These are phyloP conservation scores for Gamsiella multidivaricata DNA, from an alignment of 192 early-diverging fungal genomes.

Conservation along the genomic window DNA sequence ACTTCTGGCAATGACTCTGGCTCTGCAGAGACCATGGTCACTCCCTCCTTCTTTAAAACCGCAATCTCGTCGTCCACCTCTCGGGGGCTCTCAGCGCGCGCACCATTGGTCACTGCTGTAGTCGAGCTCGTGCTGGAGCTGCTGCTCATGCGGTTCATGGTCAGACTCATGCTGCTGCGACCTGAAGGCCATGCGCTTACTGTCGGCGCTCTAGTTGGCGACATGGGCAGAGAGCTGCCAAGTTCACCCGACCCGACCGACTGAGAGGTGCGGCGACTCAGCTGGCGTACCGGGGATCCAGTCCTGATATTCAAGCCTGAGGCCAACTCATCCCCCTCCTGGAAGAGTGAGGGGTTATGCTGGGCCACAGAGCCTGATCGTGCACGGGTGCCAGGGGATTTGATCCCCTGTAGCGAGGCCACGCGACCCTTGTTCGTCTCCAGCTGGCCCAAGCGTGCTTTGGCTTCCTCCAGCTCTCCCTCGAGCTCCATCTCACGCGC, in stretches of 20 bases:
- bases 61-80: slow-evolving; percentile 7
- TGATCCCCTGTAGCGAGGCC: slow-evolving; percentile 36
- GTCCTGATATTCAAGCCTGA: slow-evolving; percentile 4
- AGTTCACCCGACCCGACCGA: slow-evolving; percentile 13
- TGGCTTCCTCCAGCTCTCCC: slow-evolving; percentile 31
- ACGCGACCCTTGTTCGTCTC: slow-evolving; percentile 33
- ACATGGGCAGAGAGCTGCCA: slow-evolving; percentile 6
- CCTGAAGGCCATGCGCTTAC: slow-evolving; percentile 42
- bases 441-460: slow-evolving; percentile 22
- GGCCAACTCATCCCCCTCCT: slow-evolving; percentile 17
- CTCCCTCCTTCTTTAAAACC: background rate
- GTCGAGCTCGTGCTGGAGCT: slow-evolving; percentile 35
- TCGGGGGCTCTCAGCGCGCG: background rate
- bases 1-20: background rate
- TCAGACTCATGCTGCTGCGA: slow-evolving; percentile 36
- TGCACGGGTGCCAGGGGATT: slow-evolving; percentile 10
- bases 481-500: slow-evolving; percentile 50
- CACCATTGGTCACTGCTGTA: background rate
- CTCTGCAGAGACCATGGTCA: slow-evolving; percentile 5
- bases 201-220: slow-evolving; percentile 7
- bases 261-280: slow-evolving; percentile 14
- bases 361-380: slow-evolving; percentile 45
- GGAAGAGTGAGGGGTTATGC: slow-evolving; percentile 11
- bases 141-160: slow-evolving; percentile 36
- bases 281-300: slow-evolving; percentile 6